These are phyloP conservation scores for Sporisorium scitamineum DNA, from an alignment of 1,284 basidiomycete genomes.

Conservation along the genomic window DNA sequence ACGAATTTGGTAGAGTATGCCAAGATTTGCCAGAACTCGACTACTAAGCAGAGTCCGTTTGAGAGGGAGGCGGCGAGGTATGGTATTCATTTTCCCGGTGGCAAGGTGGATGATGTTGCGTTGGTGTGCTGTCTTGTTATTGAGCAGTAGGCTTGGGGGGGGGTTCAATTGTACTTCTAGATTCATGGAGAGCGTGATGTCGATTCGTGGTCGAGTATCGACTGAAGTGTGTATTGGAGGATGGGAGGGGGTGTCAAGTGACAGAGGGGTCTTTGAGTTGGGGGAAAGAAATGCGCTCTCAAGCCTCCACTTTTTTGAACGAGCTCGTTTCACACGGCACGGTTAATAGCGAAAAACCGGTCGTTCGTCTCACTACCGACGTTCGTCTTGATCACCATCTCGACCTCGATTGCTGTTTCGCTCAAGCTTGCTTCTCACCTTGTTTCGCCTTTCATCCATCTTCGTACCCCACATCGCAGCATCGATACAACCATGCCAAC, in stretches of 20 bases:
- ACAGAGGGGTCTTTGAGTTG: too few species aligned
- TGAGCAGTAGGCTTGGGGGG: constrained; percentile 67
- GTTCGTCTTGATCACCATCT: background rate
- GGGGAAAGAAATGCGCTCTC: background rate
- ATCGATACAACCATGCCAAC: constrained; percentile 8
- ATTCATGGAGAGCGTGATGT: background rate
- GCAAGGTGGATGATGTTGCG: constrained; percentile 72
- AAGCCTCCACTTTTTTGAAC: constrained; percentile 12
- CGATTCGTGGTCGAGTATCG: background rate
- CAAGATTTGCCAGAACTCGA: constrained; percentile 70
- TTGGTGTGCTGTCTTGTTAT: constrained; percentile 72
- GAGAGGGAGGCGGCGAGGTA: constrained; percentile 65
- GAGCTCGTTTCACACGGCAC: background rate
- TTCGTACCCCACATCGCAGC: background rate
- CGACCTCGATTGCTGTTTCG: background rate
- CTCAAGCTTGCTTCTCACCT: background rate
- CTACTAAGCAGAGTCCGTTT: constrained; percentile 76
- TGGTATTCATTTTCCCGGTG: constrained; percentile 70
- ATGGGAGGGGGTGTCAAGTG: background rate
- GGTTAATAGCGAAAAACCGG: too few species aligned
- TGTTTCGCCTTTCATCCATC: too few species aligned
- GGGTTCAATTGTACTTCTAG: constrained; percentile 11
- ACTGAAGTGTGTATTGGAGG: background rate
- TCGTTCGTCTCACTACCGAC: background rate
- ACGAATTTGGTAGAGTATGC: constrained; percentile 58